Conservation (phyloP, 2,329 filamentous ascomycete species). For the Escovopsis weberi region DNA sequence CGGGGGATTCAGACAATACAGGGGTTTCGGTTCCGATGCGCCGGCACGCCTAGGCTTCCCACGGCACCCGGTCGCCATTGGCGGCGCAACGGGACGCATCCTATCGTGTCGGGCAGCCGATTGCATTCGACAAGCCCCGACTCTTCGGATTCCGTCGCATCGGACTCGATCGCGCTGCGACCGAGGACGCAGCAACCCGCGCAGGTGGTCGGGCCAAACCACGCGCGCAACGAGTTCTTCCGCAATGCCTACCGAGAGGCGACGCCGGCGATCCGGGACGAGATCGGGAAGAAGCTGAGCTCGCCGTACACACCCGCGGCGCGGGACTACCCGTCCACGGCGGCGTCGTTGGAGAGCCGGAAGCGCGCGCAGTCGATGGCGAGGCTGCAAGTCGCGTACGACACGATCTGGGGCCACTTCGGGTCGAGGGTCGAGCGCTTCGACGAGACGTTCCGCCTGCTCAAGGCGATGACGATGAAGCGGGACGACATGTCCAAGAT, state of each 20-base stretch:
- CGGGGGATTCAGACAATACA: slow-evolving; percentile 29
- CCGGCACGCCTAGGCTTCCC: slow-evolving; percentile 12
- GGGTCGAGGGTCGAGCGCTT: slow-evolving; percentile 21
- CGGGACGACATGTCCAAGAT: slow-evolving; percentile 17
- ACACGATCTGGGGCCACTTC: slow-evolving; percentile 18
- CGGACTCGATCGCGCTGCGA: slow-evolving; percentile 4
- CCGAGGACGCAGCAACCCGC: neutral
- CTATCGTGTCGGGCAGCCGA: neutral
- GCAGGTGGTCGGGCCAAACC: slow-evolving; percentile 4
- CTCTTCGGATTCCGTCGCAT: neutral
- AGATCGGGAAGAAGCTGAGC: slow-evolving; percentile 9
- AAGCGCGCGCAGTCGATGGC: slow-evolving; percentile 12
- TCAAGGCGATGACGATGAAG: slow-evolving; percentile 23
- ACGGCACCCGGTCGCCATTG: slow-evolving; percentile 8
- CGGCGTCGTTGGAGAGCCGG: slow-evolving; percentile 11
- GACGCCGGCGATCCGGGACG: slow-evolving; percentile 8
- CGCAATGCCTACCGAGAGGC: slow-evolving; percentile 16
- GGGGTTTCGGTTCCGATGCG: slow-evolving; percentile 24
- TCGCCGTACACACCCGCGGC: slow-evolving; percentile 15
- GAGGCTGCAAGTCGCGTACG: slow-evolving; percentile 22
- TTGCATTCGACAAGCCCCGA: neutral
- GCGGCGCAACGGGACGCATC: neutral
- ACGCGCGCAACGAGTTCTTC: slow-evolving; percentile 14
- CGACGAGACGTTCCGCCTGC: slow-evolving; percentile 22
- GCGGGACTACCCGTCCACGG: slow-evolving; percentile 14